Evolutionary conservation across 768 basidiomycete species (phyloP), one percentile per base, ranked within the genome.

Genomic region (Chalciporus pseudorubinellus): DNA sequence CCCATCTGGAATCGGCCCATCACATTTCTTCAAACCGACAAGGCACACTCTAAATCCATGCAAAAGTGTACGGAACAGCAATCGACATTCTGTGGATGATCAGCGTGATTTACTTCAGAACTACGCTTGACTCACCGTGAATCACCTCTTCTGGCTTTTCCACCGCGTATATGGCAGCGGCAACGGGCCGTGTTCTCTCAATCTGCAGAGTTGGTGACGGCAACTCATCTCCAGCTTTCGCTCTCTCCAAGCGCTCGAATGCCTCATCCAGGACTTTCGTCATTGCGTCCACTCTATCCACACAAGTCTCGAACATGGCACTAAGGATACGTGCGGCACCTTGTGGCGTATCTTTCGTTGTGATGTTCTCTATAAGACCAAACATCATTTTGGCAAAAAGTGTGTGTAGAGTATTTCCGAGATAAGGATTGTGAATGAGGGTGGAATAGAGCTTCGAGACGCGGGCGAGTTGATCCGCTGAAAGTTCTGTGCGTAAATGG

Each of bases 301-400:
- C 75, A 50, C 85, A 88, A 7, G 86, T 86, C 65, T 93, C 85
- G 46, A 97, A 80, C 69, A 98, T 83, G 33, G 83, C 78, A 21
- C 74, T 71, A 7, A 98, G 74, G n/a, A 93, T 74, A 48, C 77
- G 77, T 3, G 81, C 78, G 10, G 91, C 85, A 42, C 83, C 85
- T 48, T 80, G 77, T 20, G 80, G 73, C 1, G 84, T 82, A 43
- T 87, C 88, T 68, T 95, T 94, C 26, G 78, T 71, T 20, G 87
- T 71, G 39, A 98, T 85, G 41, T 83, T 80, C 49, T 98, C 97
- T 39, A 90, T 80, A 43, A 97, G 78, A 55, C 89, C 89, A 62
- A 93, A 89, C 67, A 98, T 85, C 72, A 97, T 85, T 70, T 98
- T 98, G 46, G 89, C 87, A 57, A 90, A 92, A 65, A 98, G 78